Conservation (phyloP, 2,329 filamentous ascomycete species). For the Chalaropsis ovoidea region DNA sequence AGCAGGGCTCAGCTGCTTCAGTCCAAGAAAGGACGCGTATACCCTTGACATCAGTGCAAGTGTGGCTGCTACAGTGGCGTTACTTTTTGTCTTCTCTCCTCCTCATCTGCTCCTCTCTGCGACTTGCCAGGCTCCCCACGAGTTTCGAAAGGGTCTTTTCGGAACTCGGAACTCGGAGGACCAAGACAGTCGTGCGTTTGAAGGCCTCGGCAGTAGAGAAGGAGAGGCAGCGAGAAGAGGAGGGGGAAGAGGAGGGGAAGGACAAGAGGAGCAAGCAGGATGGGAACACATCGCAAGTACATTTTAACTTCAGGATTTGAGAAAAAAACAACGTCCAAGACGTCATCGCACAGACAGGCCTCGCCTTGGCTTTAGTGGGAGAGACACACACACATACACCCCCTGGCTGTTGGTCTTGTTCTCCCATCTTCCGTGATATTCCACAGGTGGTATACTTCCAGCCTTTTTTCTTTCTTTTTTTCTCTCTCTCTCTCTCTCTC, state of each 20-base stretch:
- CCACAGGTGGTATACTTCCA: not conserved
- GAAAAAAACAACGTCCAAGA: not conserved
- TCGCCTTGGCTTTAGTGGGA: not conserved
- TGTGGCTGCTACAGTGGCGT: not conserved
- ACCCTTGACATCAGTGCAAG: not conserved
- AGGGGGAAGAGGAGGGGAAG: not conserved
- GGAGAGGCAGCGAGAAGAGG: not conserved
- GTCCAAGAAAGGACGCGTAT: constrained; percentile 12
- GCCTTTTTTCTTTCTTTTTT: not conserved
- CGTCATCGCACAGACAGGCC: not conserved
- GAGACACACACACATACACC: too few relatives aligned
- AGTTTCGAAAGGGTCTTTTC: not conserved
- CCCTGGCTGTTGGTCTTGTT: not conserved
- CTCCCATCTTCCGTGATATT: not conserved
- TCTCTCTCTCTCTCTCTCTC: too few relatives aligned
- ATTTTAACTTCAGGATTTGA: constrained; percentile 6
- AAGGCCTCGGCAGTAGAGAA: not conserved
- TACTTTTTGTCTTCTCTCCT: not conserved
- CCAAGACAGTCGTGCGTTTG: not conserved
- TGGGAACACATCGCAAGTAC: not conserved
- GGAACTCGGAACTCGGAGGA: not conserved
- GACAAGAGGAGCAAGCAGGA: not conserved
- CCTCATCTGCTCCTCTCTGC: not conserved
- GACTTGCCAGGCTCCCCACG: not conserved
- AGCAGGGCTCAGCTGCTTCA: not conserved